phyloP scores from a whole-genome alignment of 1,284 basidiomycete genomes.

The Apiotrichum mycotoxinovorans region DNA sequence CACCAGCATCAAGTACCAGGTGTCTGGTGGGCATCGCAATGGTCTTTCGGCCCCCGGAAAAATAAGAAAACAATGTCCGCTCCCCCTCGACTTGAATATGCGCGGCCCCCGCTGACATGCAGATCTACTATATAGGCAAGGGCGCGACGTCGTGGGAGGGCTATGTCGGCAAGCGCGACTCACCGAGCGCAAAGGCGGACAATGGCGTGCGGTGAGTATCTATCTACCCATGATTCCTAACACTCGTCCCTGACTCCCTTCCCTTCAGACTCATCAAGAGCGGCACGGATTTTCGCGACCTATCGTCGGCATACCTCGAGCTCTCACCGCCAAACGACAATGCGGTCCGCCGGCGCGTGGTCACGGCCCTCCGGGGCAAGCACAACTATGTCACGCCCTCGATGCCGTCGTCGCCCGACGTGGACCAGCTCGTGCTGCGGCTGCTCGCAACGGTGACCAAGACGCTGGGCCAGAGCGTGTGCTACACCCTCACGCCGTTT shows the following conservation, averaged over 20 bases:
- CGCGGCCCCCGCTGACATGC: slow-evolving; percentile 5
- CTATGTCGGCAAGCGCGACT: slow-evolving; percentile 58
- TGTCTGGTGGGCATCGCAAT: too few species aligned
- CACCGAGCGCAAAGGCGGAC: slow-evolving; percentile 71
- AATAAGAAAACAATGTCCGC: too few species aligned
- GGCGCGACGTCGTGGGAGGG: slow-evolving; percentile 71
- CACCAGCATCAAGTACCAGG: too few species aligned
- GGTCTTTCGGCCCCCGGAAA: too few species aligned
- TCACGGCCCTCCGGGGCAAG: slow-evolving; percentile 64
- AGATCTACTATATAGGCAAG: slow-evolving; percentile 58
- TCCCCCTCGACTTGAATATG: background rate
- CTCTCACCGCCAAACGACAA: slow-evolving; percentile 59
- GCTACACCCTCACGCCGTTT: slow-evolving; percentile 63
- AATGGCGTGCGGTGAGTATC: slow-evolving; percentile 60
- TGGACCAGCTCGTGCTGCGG: slow-evolving; percentile 62
- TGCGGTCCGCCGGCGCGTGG: slow-evolving; percentile 64
- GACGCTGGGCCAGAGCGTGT: slow-evolving; percentile 68
- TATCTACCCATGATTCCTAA: too few species aligned
- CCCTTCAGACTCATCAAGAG: slow-evolving; percentile 69
- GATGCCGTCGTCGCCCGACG: slow-evolving; percentile 59
- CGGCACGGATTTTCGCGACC: slow-evolving; percentile 84
- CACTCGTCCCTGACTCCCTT: too few species aligned
- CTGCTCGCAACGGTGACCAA: slow-evolving; percentile 68
- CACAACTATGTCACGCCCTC: slow-evolving; percentile 62
- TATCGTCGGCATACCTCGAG: slow-evolving; percentile 68